Base-by-base conservation (phyloP, 169 alveolate genomes). In the Fabrea salina region DNA sequence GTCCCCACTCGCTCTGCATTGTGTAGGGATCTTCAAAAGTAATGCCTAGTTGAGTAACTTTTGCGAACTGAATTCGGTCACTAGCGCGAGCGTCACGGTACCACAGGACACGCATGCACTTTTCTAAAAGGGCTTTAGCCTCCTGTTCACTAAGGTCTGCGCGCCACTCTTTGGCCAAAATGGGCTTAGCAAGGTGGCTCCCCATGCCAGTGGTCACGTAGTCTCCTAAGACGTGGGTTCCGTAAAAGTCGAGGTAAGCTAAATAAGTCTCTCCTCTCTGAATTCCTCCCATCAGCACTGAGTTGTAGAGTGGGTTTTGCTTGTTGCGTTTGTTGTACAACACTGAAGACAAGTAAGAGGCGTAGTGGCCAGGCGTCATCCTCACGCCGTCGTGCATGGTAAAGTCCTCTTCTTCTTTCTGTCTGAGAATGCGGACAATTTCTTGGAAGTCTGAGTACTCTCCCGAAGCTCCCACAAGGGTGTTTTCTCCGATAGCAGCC, bases 361-460 rank as follows among this genome's bases (percentile, higher is more conserved):
- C 90, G 80, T 86, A 88, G 43, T 91, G 94, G 27, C 75, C 71
- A 19, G 96, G 91, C 30, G 80, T 68, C 67, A 82, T 84, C 5
- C 11, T 35, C 40, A 85, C 79, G 5, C 89, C 89, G 53, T 91
- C 96, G 50, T 91, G 87, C 43, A 84, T 76, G 37, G 84, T 79
- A 41, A 74, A 75, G 44, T 86, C 92, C 39, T 54, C 50, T n/a
- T 77, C 84, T 19, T 81, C 74, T 57, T 86, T 85, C 39, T 86
- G 86, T 35, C 79, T 56, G 37, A 89, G 66, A 39, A 78, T 58
- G 51, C 71, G 83, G 37, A 78, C 61, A 33, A 88, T 64, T 64
- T 88, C 86, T 72, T 91, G 88, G 66, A 88, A 86, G 71, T 91
- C 96, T 13, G 93, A 54, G 79, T 74, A 80, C 58, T 91, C 96